Percentiles rank a stretch among this genome's conserved stretches.
Conservation (phyloP, 2,329 filamentous ascomycete species). For the Beauveria caledonica region DNA sequence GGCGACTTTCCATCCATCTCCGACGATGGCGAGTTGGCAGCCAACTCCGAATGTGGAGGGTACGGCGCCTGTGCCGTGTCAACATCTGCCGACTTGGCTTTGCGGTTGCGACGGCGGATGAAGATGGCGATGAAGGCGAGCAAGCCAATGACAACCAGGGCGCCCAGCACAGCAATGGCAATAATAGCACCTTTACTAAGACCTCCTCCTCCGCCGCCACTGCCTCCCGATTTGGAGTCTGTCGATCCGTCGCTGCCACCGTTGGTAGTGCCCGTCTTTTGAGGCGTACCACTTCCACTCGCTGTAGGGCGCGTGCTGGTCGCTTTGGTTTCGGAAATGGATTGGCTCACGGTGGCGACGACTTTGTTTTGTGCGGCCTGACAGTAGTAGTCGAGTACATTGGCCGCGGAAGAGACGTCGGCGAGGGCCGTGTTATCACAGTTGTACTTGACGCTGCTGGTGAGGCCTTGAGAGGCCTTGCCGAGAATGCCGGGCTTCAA, state of each 20-base stretch:
- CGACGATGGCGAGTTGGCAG: slow-evolving; percentile 2
- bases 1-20: slow-evolving; percentile 4
- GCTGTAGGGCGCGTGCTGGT: neutral
- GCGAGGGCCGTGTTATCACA: slow-evolving; percentile 31
- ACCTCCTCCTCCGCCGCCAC: neutral
- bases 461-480: slow-evolving; percentile 29
- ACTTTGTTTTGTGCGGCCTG: slow-evolving; percentile 32
- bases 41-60: neutral
- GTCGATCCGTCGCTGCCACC: neutral
- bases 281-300: neutral
- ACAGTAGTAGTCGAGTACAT: slow-evolving; percentile 35
- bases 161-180: slow-evolving; percentile 3
- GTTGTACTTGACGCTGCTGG: slow-evolving; percentile 28
- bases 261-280: neutral
- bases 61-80: neutral
- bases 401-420: slow-evolving; percentile 32
- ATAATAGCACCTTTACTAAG: slow-evolving; percentile 4
- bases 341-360: slow-evolving; percentile 30
- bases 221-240: neutral
- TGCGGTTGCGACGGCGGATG: slow-evolving; percentile 7
- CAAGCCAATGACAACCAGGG: neutral
- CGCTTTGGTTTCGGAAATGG: slow-evolving; percentile 14
- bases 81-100: neutral
- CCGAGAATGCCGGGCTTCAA: slow-evolving; percentile 34
- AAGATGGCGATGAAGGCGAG: neutral